Base-by-base conservation (phyloP, 345 rosid genomes). In the Dipteronia sinensis region DNA sequence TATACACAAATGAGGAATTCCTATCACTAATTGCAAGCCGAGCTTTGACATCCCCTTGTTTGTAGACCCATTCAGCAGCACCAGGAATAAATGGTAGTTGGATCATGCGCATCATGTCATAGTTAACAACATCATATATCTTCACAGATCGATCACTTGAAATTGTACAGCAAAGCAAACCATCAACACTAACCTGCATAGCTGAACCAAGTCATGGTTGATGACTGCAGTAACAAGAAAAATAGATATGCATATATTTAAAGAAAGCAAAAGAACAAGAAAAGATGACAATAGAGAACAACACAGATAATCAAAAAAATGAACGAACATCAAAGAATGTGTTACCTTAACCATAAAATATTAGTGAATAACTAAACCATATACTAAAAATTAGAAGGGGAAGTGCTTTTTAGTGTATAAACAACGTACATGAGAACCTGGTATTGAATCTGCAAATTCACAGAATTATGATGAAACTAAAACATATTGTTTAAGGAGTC, bases 41-140 rank as follows among this genome's bases (percentile, higher is more conserved):
- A 80, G 97, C 95, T 84, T 87, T 96, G 70, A 92, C 98, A 86
- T 94, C 98, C 55, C 98, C 99, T 86, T 88, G 98, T 79, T 88
- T 91, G 78, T 89, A 94, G 38, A 94, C 98, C 97, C 98, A 96
- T 75, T 96, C 99, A 80, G 79, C 88, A 76, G 95, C 87, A 77
- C 97, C 95, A 79, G 98, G 94, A 69, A 89, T 77, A 79, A 81
- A 96, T 3, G 97, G 94, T 75, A 94, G 76, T 62, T 90, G 90
- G 79, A 96, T 83, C 99, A 96, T 96, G 83, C 87, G 91, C 98
- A 96, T 96, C 98, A 94, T 96, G 86, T 92, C 98, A 83, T 96
- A 96, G 88, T 92, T 94, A 69, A 94, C 92, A 51, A 96, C 99
- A 82, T 94, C 97, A 76, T 96, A 94, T 75, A 96, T 88, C 85